Percentiles rank a stretch among this genome's conserved stretches.
Evolutionary conservation across 2,329 filamentous ascomycete species (phyloP).

Genomic region (Ascosphaera acerosa): DNA sequence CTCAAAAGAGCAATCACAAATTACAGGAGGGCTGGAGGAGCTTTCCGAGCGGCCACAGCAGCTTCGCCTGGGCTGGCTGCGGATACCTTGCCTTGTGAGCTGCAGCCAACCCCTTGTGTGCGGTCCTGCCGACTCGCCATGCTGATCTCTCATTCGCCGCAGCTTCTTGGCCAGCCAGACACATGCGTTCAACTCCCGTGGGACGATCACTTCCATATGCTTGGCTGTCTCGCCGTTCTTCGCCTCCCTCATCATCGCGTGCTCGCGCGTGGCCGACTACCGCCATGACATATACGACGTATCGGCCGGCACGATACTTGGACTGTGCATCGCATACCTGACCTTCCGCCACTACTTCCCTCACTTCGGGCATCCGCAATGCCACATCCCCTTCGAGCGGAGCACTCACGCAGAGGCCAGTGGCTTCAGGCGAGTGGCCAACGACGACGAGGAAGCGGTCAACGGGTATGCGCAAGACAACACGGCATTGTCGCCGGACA

Average conservation of each 20-base stretch:
- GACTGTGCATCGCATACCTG: slow-evolving; percentile 28
- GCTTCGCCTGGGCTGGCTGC: slow-evolving; percentile 34
- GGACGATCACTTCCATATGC: slow-evolving; percentile 29
- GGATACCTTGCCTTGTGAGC: slow-evolving; percentile 29
- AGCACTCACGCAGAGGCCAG: slow-evolving; percentile 7
- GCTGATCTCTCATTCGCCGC: neutral
- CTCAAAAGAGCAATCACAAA: slow-evolving; percentile 26
- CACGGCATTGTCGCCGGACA: slow-evolving; percentile 2
- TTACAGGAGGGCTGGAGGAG: slow-evolving; percentile 40
- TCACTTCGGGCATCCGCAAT: slow-evolving; percentile 23
- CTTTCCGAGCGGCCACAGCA: slow-evolving; percentile 37
- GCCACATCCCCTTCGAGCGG: slow-evolving; percentile 25
- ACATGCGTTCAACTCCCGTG: slow-evolving; percentile 31
- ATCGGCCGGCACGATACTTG: slow-evolving; percentile 28
- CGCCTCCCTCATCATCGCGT: slow-evolving; percentile 32
- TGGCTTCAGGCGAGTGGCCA: slow-evolving; percentile 10
- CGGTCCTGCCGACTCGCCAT: slow-evolving; percentile 4
- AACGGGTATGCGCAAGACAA: slow-evolving; percentile 4
- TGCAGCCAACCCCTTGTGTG: slow-evolving; percentile 7
- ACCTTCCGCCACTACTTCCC: slow-evolving; percentile 37
- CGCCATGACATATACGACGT: slow-evolving; percentile 39
- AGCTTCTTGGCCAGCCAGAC: slow-evolving; percentile 28
- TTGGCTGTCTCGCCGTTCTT: slow-evolving; percentile 30
- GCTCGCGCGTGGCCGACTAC: slow-evolving; percentile 37
- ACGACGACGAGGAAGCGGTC: slow-evolving; percentile 13